Conservation (phyloP, 129 eudicot species). For the Artemisia argyi region DNA sequence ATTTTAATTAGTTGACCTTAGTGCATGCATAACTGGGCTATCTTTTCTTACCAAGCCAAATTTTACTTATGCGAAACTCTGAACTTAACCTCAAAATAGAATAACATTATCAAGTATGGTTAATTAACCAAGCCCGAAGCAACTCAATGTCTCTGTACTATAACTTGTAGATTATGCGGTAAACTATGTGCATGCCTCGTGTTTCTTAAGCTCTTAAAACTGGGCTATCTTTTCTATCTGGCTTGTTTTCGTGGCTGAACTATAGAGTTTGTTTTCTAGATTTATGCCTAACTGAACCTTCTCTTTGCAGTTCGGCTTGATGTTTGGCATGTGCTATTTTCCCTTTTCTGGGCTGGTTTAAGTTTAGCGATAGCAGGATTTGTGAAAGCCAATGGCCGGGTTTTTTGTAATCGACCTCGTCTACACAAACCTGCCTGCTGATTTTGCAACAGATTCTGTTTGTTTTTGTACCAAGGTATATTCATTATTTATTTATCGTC, state of each 20-base stretch:
- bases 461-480: background rate
- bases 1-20: too few relatives aligned
- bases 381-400: conserved; percentile 80
- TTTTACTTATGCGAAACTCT: background rate
- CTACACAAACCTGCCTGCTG: conserved; percentile 59
- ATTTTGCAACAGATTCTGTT: conserved; percentile 17
- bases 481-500: conserved; percentile 15
- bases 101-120: background rate
- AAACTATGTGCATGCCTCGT: background rate
- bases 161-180: background rate
- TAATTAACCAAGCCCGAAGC: background rate
- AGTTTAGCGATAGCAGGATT: conserved; percentile 67
- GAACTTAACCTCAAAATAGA: background rate
- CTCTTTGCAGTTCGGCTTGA: conserved; percentile 56
- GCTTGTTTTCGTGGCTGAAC: conserved; percentile 7
- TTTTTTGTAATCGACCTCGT: conserved; percentile 84
- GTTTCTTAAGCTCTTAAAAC: background rate
- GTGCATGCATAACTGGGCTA: too few relatives aligned
- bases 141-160: background rate
- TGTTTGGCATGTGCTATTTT: conserved; percentile 54
- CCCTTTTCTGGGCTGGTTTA: conserved; percentile 76
- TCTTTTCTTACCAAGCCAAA: too few relatives aligned
- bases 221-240: background rate
- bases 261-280: background rate
- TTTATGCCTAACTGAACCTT: background rate